A percentile compares a stretch with the other conserved stretches of the same genome.
phyloP scores from a whole-genome alignment of 2,329 filamentous ascomycete genomes.

The Arthrobotrys conoides region DNA sequence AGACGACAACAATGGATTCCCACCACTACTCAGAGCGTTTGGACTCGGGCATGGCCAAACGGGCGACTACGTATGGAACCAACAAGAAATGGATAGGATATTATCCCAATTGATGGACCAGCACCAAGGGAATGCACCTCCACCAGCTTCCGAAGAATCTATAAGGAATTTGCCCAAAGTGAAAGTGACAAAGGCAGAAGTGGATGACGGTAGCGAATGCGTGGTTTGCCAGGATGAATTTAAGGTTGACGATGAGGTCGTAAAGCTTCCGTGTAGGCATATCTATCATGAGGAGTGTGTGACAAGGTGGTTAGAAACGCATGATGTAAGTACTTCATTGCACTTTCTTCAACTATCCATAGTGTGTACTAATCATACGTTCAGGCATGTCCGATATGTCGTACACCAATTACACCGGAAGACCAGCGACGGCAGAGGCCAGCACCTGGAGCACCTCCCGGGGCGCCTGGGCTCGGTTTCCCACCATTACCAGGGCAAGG shows the following conservation, averaged over 20 bases:
- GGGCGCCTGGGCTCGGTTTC: constrained; percentile 28
- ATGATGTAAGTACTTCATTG: constrained; percentile 61
- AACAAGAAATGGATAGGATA: constrained; percentile 90
- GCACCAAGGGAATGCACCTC: constrained; percentile 82
- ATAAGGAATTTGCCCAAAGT: constrained; percentile 81
- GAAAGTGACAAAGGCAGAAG: constrained; percentile 78
- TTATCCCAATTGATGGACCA: constrained; percentile 91
- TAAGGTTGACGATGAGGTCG: constrained; percentile 79
- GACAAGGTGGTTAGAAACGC: constrained; percentile 63
- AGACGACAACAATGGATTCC: constrained; percentile 32
- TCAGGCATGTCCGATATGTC: constrained; percentile 64
- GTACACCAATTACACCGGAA: constrained; percentile 63
- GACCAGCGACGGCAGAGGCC: constrained; percentile 58
- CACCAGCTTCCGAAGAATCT: constrained; percentile 81
- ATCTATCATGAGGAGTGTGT: constrained; percentile 64
- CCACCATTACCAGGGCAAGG: constrained; percentile 7
- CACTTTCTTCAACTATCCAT: neutral
- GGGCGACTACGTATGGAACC: constrained; percentile 89
- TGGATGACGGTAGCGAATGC: constrained; percentile 82
- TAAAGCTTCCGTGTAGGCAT: constrained; percentile 86
- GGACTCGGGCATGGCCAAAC: constrained; percentile 65
- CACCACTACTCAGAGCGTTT: constrained; percentile 53
- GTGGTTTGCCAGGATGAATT: constrained; percentile 95
- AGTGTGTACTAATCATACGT: neutral
- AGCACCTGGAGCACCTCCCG: constrained; percentile 35